phyloP scores from a whole-genome alignment of 2,329 filamentous ascomycete genomes.

The Lasiodiplodia theobromae region DNA sequence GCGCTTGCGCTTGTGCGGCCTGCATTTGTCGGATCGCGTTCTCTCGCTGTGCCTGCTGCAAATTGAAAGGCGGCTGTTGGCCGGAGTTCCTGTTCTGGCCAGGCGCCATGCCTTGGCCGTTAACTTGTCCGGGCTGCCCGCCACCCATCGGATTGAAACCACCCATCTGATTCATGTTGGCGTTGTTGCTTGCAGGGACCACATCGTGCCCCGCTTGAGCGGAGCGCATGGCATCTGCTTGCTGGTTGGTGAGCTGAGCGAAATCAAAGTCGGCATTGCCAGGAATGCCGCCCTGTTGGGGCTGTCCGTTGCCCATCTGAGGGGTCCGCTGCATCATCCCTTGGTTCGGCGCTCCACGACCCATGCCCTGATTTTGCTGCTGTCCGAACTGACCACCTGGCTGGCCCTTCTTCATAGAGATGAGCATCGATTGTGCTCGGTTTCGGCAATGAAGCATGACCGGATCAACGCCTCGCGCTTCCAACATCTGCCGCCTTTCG shows the following conservation, averaged over 20 bases:
- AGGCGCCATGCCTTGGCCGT: constrained; percentile 21
- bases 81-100: constrained; percentile 21
- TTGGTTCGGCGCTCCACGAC: constrained; percentile 19
- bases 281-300: constrained; percentile 39
- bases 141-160: constrained; percentile 38
- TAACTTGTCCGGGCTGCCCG: constrained; percentile 18
- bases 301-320: constrained; percentile 49
- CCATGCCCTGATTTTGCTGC: constrained; percentile 41
- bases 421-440: constrained; percentile 40
- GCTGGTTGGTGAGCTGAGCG: constrained; percentile 63
- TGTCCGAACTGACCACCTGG: constrained; percentile 34
- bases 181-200: constrained; percentile 68
- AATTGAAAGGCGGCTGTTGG: constrained; percentile 21
- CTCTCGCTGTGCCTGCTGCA: constrained; percentile 50
- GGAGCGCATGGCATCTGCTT: constrained; percentile 66
- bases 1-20: constrained; percentile 50
- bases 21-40: constrained; percentile 47
- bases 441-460: constrained; percentile 51
- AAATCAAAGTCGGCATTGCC: constrained; percentile 53
- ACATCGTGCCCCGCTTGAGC: constrained; percentile 68
- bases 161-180: constrained; percentile 44
- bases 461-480: constrained; percentile 56
- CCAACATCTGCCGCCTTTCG: constrained; percentile 56
- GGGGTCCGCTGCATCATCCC: constrained; percentile 30
- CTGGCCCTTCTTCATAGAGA: constrained; percentile 37